Evolutionary conservation across 2,329 filamentous ascomycete species (phyloP), one percentile per base, ranked within the genome.

Genomic region (Alternaria solani): DNA sequence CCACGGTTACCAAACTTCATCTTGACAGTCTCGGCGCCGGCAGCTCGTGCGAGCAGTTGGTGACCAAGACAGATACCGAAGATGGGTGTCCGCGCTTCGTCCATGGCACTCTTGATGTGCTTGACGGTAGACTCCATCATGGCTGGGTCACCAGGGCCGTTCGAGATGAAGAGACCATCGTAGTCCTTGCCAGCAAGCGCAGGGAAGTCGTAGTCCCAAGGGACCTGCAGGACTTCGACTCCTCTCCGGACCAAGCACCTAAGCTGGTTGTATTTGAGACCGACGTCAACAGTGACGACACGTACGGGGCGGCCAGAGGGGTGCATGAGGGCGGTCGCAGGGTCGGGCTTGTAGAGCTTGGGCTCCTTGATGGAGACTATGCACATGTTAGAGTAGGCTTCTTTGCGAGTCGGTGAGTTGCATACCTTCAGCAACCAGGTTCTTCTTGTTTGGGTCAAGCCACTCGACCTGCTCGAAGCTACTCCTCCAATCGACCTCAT

Each of bases 1-100:
- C 94, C 95, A 74, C 95, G 92, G 83, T 99, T 99, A 83, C 95
- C 95, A 75, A 97, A 99, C 86, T 98, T 98, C 93, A 99, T 96
- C 86, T 99, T 99, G 74, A 86, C 81, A 0, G 95, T 98, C 47
- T 85, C 85, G 47, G 94, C 94, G 56, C 94, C 94, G 32, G 93
- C 89, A 59, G 94, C 93, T 70, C 93, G 88, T 55, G 94, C 93
- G 53, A 98, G 88, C 69, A 98, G 86, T 81, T 98, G 94, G 79
- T 98, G 94, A 58, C 94, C 94, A 71, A 98, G 82, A 83, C 94
- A 98, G 76, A 98, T 98, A 83, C 94, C 94, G 70, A 98, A 97
- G 64, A 98, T 90, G 7, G 94, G 94, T 7, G 89, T 94, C 69
- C 89, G 87, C 69, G 90, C 93, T 78, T 93, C 90, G 67, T 90